Evolutionary conservation across 192 early-diverging fungal species (phyloP).

Genomic region (Umbelopsis ramanniana): DNA sequence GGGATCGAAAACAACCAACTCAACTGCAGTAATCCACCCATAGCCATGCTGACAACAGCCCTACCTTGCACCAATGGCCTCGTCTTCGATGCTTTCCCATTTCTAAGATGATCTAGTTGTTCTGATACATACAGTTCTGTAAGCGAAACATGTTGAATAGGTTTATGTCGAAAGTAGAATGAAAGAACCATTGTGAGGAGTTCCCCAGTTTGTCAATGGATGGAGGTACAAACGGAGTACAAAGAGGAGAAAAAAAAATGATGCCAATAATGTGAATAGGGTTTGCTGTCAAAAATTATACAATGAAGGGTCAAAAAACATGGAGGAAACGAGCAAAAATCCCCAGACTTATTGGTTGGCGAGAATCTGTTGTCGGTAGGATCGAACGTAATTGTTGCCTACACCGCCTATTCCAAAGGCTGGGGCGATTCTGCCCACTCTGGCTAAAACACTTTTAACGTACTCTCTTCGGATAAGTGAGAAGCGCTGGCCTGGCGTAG

Average conservation of each 20-base stretch:
- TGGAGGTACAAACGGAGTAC: conserved; percentile 2
- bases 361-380: conserved; percentile 13
- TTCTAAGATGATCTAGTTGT: too few species aligned
- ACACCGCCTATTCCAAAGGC: conserved; percentile 53
- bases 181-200: background rate
- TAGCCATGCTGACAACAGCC: too few species aligned
- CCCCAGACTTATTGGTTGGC: background rate
- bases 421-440: conserved; percentile 48
- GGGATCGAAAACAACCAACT: too few species aligned
- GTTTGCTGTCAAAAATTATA: conserved; percentile 22
- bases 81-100: too few species aligned
- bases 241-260: background rate
- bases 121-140: too few species aligned
- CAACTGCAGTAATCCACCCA: too few species aligned
- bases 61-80: too few species aligned
- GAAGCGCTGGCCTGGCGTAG: conserved; percentile 1
- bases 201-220: background rate
- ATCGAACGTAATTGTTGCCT: conserved; percentile 39
- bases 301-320: background rate
- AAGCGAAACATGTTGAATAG: conserved; percentile 2
- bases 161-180: conserved; percentile 5
- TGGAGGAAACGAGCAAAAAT: background rate
- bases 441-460: conserved; percentile 44
- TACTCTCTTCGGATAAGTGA: conserved; percentile 38
- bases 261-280: conserved; percentile 17